Evolutionary conservation across 1,284 basidiomycete species (phyloP).

Genomic region (Afroboletus lepidellus): DNA sequence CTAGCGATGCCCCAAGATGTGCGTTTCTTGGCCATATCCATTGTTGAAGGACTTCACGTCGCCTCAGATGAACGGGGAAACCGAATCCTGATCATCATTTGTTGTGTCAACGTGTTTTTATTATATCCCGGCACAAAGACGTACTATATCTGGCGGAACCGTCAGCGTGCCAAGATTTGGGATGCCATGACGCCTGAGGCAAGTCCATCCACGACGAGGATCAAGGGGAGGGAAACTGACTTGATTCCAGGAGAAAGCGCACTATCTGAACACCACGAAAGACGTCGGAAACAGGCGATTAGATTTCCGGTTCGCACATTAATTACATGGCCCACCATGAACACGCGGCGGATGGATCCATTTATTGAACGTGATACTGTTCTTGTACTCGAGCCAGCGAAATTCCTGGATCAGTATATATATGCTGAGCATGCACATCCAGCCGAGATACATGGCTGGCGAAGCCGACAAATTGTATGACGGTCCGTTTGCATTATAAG

Average conservation of each 20-base stretch:
- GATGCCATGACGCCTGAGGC: not conserved
- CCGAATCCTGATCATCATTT: constrained; percentile 43
- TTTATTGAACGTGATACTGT: no score
- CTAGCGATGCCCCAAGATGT: constrained; percentile 50
- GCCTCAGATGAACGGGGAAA: constrained; percentile 56
- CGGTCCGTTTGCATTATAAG: no score
- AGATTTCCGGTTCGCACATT: constrained; percentile 41
- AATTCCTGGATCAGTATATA: no score
- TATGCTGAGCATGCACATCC: no score
- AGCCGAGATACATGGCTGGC: no score
- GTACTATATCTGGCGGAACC: not conserved
- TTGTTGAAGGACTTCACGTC: no score
- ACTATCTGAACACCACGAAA: constrained; percentile 45
- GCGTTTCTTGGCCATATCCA: not conserved
- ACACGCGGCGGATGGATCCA: no score
- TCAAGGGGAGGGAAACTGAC: not conserved
- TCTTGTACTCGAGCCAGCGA: no score
- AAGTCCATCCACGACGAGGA: not conserved
- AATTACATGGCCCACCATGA: no score
- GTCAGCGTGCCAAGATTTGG: not conserved
- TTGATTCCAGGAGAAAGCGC: constrained; percentile 35
- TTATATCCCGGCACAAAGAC: constrained; percentile 50
- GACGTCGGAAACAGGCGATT: constrained; percentile 39
- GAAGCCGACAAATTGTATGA: no score
- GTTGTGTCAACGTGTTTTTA: constrained; percentile 38